Evolutionary conservation across 495 filamentous ascomycete genomes (phyloP), one percentile per base, ranked within the genome.

Genomic region (Hyaloscypha hepaticicola): DNA sequence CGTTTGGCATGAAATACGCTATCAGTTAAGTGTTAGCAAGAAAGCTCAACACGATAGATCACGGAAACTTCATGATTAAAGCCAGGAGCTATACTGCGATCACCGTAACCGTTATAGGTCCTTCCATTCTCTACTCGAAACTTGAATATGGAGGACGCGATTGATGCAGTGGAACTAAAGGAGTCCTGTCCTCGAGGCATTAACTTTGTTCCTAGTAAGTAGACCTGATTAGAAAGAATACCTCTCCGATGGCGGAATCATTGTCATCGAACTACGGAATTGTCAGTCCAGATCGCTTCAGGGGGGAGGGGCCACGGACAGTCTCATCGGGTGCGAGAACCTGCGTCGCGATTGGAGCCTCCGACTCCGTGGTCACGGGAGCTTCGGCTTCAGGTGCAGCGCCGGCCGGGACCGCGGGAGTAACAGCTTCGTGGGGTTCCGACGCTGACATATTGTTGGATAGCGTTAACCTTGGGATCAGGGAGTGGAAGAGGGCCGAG

Each of bases 81-180:
- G 11, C 14, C n/a, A 55, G 21, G 45, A 7, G 24, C 2, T 72
- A 71, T 60, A 77, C 73, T 72, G 25, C 66, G 65, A 19, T 69
- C 69, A 45, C 66, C 61, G 31, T 66, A 72, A 16, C 62, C 62
- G 51, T 75, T 71, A 64, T 72, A 75, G 7, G 69, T 69, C 16
- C 73, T 67, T 7, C 71, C 71, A 60, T 75, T 69, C 28, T 72
- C 69, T 48, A 70, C 66, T 26, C 61, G 55, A 59, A 67, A 72
- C 48, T 73, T 63, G 51, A 57, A 69, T 51, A 75, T 69, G 62
- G 64, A 69, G n/a, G 69, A 71, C 5, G 60, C 53, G 52, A 65
- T 64, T 6, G 71, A 73, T 8, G 61, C 58, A 28, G 68, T 73
- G 9, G 66, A 69, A 22, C 48, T 55, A 19, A 53, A 16, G 5